Evolutionary conservation across 2,329 filamentous ascomycete genomes (phyloP), one percentile per base, ranked within the genome.

Genomic region (Ophioceras dolichostomum): DNA sequence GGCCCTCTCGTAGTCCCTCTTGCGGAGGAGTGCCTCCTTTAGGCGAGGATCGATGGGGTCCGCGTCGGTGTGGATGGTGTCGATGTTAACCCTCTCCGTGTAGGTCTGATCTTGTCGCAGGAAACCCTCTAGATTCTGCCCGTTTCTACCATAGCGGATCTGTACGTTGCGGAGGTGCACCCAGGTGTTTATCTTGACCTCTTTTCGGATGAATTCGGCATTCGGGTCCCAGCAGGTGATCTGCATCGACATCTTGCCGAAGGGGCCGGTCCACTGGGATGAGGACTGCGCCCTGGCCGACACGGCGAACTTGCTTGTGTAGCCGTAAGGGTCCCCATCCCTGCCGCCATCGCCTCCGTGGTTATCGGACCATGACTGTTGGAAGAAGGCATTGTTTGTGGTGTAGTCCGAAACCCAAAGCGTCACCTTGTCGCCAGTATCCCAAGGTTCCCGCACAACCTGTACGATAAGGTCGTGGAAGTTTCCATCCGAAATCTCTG

Each of bases 321-420:
- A 81, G n/a, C 65, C 68, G 42, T 61, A 73, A 0, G 61, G 40
- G 21, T 47, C 41, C 13, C 42, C 46, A 5, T 37, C 32, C 12
- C 39, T 54, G 45, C 80, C 73, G 4, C 70, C 70, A 33, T 74
- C 67, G 29, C 21, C 36, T 19, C 16, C 12, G 31, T 19, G 18
- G 7, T 20, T 10, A 14, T 56, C 58, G 5, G 53, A 51, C 4
- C 43, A 56, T 10, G 50, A 48, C 34, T 60, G 75, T 26, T 76
- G 57, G 45, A 68, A 79, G 40, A 95, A 76, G 1, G 49, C 41
- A 0, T 64, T 50, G 49, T 95, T 85, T 36, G 73, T 60, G 0
- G 86, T 93, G 54, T 88, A 94, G 56, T 95, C 88, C 0, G 83
- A 82, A 14, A 94, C 61, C 63, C 87, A 87, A 0, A 94, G 45